Base-by-base conservation (phyloP, 768 basidiomycete species). In the Agrocybe praecox region DNA sequence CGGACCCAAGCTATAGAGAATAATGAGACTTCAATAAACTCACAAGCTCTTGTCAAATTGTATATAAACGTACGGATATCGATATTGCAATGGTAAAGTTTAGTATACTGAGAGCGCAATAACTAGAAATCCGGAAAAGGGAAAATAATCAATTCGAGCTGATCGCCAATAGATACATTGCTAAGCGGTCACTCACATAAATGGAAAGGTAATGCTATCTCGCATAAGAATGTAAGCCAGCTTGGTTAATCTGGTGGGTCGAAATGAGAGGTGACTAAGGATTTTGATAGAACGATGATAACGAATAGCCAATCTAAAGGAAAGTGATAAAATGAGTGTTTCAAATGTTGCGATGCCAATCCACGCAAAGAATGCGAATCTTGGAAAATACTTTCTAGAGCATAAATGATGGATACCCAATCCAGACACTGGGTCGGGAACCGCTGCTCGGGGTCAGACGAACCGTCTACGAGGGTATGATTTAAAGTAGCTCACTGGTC, bases 151-250 rank as follows among this genome's bases (percentile, higher is more conserved):
- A 29, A 5, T 29, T 9, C n/a, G n/a, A n/a, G 26, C 9, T 29
- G 4, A 29, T 29, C 4, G 36, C n/a, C 3, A 14, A 6, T 40
- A n/a, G 14, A n/a, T n/a, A n/a, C n/a, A n/a, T n/a, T 40, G n/a
- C 4, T 29, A 29, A 5, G 5, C 5, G n/a, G 36, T 5, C 7
- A 50, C 57, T 21, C 40, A 62, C 61, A 62, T 55, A 18, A 59
- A 49, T 7, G 61, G 61, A 54, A 57, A 62, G 24, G 50, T 55
- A 11, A 62, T 62, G 34, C 61, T 62, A 34, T 62, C 61, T 14
- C 61, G 24, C 43, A 62, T 22, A 18, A 62, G 58, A 19, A 62
- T 52, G 32, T 56, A 59, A 9, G 56, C 26, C 14, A 62, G 54
- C n/a, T 51, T 40, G n/a, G 36, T 40, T 14, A n/a, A n/a, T 14